Evolutionary conservation across 2,329 filamentous ascomycete genomes (phyloP).

Genomic region (Aspergillus fumigatus): DNA sequence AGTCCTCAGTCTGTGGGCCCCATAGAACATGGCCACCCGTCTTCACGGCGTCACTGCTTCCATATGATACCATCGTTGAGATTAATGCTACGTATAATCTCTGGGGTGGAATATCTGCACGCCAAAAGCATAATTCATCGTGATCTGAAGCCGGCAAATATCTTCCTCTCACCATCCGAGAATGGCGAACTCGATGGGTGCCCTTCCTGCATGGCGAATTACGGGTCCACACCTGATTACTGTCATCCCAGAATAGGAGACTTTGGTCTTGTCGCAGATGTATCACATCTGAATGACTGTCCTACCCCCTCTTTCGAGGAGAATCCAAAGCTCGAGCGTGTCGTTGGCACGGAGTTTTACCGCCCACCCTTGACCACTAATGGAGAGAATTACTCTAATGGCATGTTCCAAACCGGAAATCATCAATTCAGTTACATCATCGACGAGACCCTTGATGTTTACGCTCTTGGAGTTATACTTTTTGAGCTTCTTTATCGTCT

Average conservation of each 20-base stretch:
- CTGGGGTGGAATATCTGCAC: conserved; percentile 63
- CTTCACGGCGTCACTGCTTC: conserved; percentile 54
- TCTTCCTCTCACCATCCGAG: conserved; percentile 55
- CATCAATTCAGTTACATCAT: conserved; percentile 21
- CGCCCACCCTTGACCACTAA: conserved; percentile 42
- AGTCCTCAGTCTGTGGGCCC: conserved; percentile 31
- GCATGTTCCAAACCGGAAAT: conserved; percentile 1
- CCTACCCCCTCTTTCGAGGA: conserved; percentile 18
- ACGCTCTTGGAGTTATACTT: conserved; percentile 57
- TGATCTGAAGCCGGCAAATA: conserved; percentile 65
- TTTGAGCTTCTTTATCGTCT: conserved; percentile 59
- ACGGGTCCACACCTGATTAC: conserved; percentile 32
- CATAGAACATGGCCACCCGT: conserved; percentile 12
- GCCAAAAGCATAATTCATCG: conserved; percentile 58
- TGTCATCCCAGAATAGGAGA: conserved; percentile 62
- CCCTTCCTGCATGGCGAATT: conserved; percentile 36
- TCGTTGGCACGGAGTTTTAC: conserved; percentile 61
- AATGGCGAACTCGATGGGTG: conserved; percentile 47
- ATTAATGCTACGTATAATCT: conserved; percentile 56
- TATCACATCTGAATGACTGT: conserved; percentile 38
- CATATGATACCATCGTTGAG: conserved; percentile 54
- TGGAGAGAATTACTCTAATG: conserved; percentile 4
- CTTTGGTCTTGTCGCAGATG: conserved; percentile 60
- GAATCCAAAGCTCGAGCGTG: conserved; percentile 30
- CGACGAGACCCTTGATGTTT: conserved; percentile 57